Evolutionary conservation across 2,329 filamentous ascomycete species (phyloP).

Genomic region (Epichloe sibirici): DNA sequence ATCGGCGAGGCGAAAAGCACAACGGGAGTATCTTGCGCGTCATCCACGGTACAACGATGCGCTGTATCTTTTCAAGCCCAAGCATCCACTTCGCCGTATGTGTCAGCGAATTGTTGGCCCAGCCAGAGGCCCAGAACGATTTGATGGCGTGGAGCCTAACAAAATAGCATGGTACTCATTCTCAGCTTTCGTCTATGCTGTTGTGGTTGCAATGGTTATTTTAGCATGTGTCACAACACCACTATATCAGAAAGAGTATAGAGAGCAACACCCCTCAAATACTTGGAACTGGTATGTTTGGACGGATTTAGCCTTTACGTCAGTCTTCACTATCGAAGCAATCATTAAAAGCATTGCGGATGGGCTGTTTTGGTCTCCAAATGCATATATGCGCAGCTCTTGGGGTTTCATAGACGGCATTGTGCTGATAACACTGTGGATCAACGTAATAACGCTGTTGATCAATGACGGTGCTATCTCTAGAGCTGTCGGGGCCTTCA

Average conservation of each 20-base stretch:
- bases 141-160: conserved; percentile 82
- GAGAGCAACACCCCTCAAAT: conserved; percentile 45
- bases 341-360: conserved; percentile 89
- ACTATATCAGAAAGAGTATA: conserved; percentile 84
- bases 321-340: conserved; percentile 77
- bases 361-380: conserved; percentile 91
- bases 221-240: conserved; percentile 91
- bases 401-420: conserved; percentile 95
- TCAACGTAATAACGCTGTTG: conserved; percentile 79
- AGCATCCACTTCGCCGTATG: conserved; percentile 63
- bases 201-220: conserved; percentile 95
- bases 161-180: conserved; percentile 86
- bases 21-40: conserved; percentile 77
- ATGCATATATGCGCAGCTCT: conserved; percentile 90
- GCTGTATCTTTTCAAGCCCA: conserved; percentile 71
- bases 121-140: conserved; percentile 72
- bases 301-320: conserved; percentile 80
- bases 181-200: conserved; percentile 84
- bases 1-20: conserved; percentile 71
- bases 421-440: conserved; percentile 87
- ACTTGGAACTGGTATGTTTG: conserved; percentile 86
- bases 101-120: conserved; percentile 89
- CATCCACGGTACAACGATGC: conserved; percentile 90
- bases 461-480: conserved; percentile 75
- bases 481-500: conserved; percentile 88